Conservation (phyloP, 2,329 filamentous ascomycete genomes). For the Claviceps pazoutovae region DNA sequence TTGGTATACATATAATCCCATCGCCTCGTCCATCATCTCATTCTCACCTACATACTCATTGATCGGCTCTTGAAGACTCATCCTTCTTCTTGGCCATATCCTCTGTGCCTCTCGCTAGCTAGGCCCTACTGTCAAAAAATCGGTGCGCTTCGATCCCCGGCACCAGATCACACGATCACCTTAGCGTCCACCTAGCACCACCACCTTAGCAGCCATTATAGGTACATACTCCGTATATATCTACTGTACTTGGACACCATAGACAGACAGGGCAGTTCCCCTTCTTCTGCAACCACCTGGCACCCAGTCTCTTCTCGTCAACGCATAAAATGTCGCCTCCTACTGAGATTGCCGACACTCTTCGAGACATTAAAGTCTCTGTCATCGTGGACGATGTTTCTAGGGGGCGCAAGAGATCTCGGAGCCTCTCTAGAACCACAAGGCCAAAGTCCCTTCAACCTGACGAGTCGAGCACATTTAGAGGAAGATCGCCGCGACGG, state of each 20-base stretch:
- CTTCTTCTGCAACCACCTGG: not conserved
- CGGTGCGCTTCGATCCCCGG: not conserved
- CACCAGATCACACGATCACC: not conserved
- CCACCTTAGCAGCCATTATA: too few species aligned
- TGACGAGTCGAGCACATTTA: slow-evolving; percentile 29
- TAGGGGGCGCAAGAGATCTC: slow-evolving; percentile 26
- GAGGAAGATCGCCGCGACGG: slow-evolving; percentile 26
- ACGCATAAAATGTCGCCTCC: slow-evolving; percentile 12
- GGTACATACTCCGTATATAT: too few species aligned
- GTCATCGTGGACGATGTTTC: slow-evolving; percentile 12
- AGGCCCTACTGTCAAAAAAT: not conserved
- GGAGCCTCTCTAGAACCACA: slow-evolving; percentile 21
- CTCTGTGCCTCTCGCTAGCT: not conserved
- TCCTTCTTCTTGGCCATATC: not conserved
- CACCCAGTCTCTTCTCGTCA: too few species aligned
- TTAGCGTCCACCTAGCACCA: not conserved
- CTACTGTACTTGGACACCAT: too few species aligned
- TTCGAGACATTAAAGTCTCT: slow-evolving; percentile 12
- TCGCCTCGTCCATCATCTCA: not conserved
- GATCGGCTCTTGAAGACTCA: not conserved
- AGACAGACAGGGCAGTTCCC: not conserved
- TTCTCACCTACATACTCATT: not conserved
- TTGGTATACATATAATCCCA: not conserved
- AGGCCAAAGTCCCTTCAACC: slow-evolving; percentile 18
- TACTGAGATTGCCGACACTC: slow-evolving; percentile 10